Evolutionary conservation across 805 yeast species (phyloP), one percentile per base, ranked within the genome.

Genomic region (Metschnikowia bowlesiae): DNA sequence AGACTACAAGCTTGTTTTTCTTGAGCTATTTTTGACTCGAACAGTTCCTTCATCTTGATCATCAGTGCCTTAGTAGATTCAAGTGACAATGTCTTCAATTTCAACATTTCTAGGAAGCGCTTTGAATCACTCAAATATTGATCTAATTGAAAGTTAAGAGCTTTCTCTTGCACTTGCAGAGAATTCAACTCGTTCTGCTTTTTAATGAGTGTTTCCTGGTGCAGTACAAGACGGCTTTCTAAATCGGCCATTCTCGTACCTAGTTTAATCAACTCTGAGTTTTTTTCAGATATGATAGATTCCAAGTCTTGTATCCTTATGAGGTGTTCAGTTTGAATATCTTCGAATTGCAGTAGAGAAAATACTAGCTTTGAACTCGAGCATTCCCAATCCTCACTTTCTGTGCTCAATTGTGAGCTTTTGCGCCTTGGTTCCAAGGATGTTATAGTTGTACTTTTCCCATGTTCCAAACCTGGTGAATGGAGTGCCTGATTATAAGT

Each of bases 41-140:
- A 43, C 8, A 16, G 39, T 35, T 48, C 49, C 14, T 48, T 50
- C 14, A 40, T 43, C 33, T 43, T 13, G n/a, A n/a, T 8, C 6
- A 32, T 10, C 38, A 32, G 38, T 26, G 26, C 14, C 26, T 42
- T 31, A 4, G 18, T 26, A 26, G 7, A 10, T 33, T 42, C 8
- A 28, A 44, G 39, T 35, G 33, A 44, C n/a, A 14, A 11, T 10
- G 18, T 13, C 26, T 37, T 18, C 14, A 31, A n/a, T 16, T 40
- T 46, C 33, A 49, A 46, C 18, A 42, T 33, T 33, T 33, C 32
- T 42, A 33, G 33, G 8, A 31, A 8, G 37, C 13, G 45, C n/a
- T 33, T 26, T 3, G 34, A 32, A 14, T 42, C 38, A 22, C 13
- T 32, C 45, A 33, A 14, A 26, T 22, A 32, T 18, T 44, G 46